Conservation (phyloP, 345 rosid genomes). For the Eucalyptus viminalis region DNA sequence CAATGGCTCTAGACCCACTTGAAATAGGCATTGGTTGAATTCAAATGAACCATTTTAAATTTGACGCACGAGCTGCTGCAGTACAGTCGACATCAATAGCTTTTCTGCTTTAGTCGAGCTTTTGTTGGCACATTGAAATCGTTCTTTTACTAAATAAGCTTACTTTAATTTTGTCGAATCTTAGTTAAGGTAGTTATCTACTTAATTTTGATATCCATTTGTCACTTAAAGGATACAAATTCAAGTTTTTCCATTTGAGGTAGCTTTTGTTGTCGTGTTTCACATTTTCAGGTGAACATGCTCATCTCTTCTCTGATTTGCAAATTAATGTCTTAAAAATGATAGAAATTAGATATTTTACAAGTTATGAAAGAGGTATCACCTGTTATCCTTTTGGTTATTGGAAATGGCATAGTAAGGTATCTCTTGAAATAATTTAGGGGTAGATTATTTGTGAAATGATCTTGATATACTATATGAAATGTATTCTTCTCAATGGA, state of each 20-base stretch:
- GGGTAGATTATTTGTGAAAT: neutral
- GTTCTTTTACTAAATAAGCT: neutral
- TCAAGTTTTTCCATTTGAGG: neutral
- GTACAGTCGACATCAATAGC: neutral
- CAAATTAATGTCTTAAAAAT: neutral
- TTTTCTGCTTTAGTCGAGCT: neutral
- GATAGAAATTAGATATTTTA: neutral
- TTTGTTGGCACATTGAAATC: neutral
- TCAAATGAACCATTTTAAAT: neutral
- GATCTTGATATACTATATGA: neutral
- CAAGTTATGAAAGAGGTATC: neutral
- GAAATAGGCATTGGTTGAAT: neutral
- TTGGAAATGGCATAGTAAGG: neutral
- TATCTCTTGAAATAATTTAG: neutral
- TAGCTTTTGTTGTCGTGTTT: neutral
- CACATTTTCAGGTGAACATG: neutral
- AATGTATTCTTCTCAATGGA: neutral
- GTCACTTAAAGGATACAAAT: neutral
- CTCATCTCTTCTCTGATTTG: neutral
- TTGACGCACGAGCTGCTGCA: neutral
- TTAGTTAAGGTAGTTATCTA: neutral
- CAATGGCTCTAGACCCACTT: neutral
- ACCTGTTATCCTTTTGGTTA: neutral
- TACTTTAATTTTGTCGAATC: neutral
- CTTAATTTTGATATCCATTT: neutral